Evolutionary conservation across 1,284 basidiomycete genomes (phyloP), one percentile per base, ranked within the genome.

Genomic region (Anthracocystis walkeri): DNA sequence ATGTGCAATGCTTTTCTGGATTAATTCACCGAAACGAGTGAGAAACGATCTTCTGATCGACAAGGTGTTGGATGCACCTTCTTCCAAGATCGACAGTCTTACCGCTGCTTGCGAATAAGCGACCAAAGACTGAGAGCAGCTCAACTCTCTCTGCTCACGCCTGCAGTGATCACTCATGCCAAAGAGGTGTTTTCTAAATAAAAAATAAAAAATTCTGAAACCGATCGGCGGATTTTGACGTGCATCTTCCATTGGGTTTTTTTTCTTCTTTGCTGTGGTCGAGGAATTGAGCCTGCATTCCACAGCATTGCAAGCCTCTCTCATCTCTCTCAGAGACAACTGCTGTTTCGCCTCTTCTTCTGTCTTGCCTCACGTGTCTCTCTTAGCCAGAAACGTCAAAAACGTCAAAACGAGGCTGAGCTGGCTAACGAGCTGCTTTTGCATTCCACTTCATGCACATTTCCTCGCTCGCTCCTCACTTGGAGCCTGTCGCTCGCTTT

Each of bases 141-240:
- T 27, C 16, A 6, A 8, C 18, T 27, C 52, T 21, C 44, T n/a
- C 40, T 21, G 14, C 2, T 18, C 29, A 31, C 25, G 4, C 20
- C 27, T 50, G 35, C 11, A 21, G 20, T 11, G 31, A 20, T 35
- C 46, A 29, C 35, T 25, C 45, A 46, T 49, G 48, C 27, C 18
- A 14, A 2, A 48, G 35, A 38, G 18, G 46, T 18, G 45, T 27
- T 42, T 42, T 42, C 41, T 42, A 45, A 42, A 42, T 8, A 42
- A 42, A 42, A 42, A 42, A n/a, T 11, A 31, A 48, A 48, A 48
- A n/a, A 48, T 1, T 11, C 31, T 59, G 56, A 63, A 45, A 63
- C 66, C 48, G 60, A 69, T 59, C 51, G 55, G 55, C 60, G 66
- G 66, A 69, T 59, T 63, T 69, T 35, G 66, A 69, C 60, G 60